These are phyloP conservation scores for Aphanomyces astaci DNA, from an alignment of 352 stramenopile species.

Conservation along the genomic window DNA sequence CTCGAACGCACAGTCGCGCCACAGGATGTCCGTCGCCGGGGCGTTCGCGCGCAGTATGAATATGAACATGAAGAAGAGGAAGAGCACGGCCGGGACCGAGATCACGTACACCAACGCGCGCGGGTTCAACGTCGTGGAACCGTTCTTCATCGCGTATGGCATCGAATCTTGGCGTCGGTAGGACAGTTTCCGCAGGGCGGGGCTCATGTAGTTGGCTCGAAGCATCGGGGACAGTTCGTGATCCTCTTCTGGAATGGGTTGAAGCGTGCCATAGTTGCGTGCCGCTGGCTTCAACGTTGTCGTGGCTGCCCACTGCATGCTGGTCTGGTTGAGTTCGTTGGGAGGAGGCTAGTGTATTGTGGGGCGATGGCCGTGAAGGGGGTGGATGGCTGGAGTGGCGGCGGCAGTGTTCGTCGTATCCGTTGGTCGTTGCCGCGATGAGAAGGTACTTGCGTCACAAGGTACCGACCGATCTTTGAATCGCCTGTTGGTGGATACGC, in stretches of 20 bases:
- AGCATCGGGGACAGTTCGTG: slow-evolving; percentile 3
- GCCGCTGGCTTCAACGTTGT: slow-evolving; percentile 16
- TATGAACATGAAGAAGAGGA: slow-evolving; percentile 23
- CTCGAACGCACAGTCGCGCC: slow-evolving; percentile 9
- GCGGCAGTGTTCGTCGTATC: neutral
- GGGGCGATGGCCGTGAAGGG: neutral
- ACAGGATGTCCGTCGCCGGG: slow-evolving; percentile 11
- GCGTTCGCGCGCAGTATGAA: slow-evolving; percentile 19
- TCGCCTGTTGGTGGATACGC: neutral
- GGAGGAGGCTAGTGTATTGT: neutral
- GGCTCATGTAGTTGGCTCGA: slow-evolving; percentile 1
- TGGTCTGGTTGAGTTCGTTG: neutral
- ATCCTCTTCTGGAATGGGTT: slow-evolving; percentile 22
- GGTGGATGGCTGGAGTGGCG: neutral
- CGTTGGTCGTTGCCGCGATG: no score
- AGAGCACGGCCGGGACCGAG: slow-evolving; percentile 13
- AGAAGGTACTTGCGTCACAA: no score
- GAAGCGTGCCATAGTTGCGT: slow-evolving; percentile 17
- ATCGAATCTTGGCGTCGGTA: neutral
- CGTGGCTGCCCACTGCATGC: slow-evolving; percentile 12
- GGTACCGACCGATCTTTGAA: slow-evolving; percentile 1
- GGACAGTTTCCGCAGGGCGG: neutral
- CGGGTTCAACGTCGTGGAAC: neutral
- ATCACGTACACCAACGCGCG: slow-evolving; percentile 12
- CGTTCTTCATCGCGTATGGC: slow-evolving; percentile 13